A percentile compares a stretch with the other conserved stretches of the same genome.
These are phyloP conservation scores for Torulaspora gathmanii DNA, from an alignment of 805 yeast species.

Conservation along the genomic window DNA sequence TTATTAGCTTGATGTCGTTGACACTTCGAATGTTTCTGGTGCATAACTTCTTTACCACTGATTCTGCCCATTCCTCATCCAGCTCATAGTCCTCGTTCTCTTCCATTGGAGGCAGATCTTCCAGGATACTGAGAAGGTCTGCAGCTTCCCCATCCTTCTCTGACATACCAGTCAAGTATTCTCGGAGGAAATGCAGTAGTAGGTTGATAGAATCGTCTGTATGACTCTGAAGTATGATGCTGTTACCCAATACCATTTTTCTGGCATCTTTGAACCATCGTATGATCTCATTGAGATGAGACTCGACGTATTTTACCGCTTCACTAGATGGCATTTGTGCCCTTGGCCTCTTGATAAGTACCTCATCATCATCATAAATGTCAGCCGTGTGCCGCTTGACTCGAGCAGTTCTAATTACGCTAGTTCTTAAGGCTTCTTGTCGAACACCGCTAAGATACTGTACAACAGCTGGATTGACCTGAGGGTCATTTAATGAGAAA, in stretches of 20 bases:
- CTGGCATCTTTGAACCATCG: conserved; percentile 17
- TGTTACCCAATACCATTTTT: conserved; percentile 5
- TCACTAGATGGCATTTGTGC: background rate
- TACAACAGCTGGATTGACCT: conserved; percentile 28
- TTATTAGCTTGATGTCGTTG: conserved; percentile 17
- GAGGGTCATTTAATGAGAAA: conserved; percentile 24
- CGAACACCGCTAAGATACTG: conserved; percentile 27
- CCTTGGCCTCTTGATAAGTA: background rate
- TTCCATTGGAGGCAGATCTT: conserved; percentile 9
- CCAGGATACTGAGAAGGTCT: conserved; percentile 19
- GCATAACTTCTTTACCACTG: conserved; percentile 11
- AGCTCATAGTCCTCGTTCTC: conserved; percentile 17
- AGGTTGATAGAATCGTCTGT: conserved; percentile 20
- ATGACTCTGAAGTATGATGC: conserved; percentile 16
- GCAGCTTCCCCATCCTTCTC: conserved; percentile 12
- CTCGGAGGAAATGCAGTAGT: conserved; percentile 20
- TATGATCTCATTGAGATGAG: conserved; percentile 9
- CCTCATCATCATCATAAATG: conserved; percentile 28
- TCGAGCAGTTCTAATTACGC: conserved; percentile 7
- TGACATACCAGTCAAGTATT: conserved; percentile 12
- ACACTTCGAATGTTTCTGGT: conserved; percentile 15
- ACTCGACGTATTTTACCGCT: conserved; percentile 1
- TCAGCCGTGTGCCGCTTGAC: conserved; percentile 16
- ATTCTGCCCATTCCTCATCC: conserved; percentile 26
- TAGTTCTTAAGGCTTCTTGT: conserved; percentile 29